These are phyloP conservation scores for Beauveria sp. DNA, from an alignment of 2,329 filamentous ascomycete species.

Conservation along the genomic window DNA sequence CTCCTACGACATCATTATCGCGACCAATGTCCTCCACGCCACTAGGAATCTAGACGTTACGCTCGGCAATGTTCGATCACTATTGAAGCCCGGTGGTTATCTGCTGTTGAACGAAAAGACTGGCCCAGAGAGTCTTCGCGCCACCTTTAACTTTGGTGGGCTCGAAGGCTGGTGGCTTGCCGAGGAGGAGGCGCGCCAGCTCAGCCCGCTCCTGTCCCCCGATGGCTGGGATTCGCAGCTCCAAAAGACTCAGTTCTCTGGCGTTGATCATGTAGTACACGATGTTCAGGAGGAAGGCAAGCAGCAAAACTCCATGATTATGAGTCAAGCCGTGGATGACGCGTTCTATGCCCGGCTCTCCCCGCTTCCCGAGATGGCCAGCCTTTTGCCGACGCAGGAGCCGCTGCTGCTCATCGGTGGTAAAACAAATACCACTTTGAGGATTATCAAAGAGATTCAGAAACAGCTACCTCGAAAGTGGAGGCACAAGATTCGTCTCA, in stretches of 20 bases:
- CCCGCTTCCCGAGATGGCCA: neutral
- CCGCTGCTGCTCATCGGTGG: neutral
- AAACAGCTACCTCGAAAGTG: neutral
- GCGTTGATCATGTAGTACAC: neutral
- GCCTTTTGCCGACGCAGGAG: neutral
- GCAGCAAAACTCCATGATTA: neutral
- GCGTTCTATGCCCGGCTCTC: neutral
- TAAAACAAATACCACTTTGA: neutral
- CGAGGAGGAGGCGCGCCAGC: slow-evolving; percentile 15
- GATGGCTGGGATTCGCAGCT: neutral
- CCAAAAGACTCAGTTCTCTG: neutral
- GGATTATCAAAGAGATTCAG: neutral
- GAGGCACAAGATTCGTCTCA: neutral
- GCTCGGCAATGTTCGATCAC: neutral
- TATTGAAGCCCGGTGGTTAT: slow-evolving; percentile 30
- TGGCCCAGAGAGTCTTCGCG: slow-evolving; percentile 7
- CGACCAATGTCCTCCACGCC: slow-evolving; percentile 30
- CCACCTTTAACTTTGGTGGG: slow-evolving; percentile 17
- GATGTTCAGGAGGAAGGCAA: neutral
- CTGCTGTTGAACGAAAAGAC: slow-evolving; percentile 35
- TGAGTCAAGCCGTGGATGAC: neutral
- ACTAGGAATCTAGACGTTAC: slow-evolving; percentile 16
- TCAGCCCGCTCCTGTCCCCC: neutral
- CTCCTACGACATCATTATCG: slow-evolving; percentile 32
- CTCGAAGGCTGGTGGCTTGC: slow-evolving; percentile 25